phyloP scores from a whole-genome alignment of 805 yeast genomes.

The Candida boleticola region DNA sequence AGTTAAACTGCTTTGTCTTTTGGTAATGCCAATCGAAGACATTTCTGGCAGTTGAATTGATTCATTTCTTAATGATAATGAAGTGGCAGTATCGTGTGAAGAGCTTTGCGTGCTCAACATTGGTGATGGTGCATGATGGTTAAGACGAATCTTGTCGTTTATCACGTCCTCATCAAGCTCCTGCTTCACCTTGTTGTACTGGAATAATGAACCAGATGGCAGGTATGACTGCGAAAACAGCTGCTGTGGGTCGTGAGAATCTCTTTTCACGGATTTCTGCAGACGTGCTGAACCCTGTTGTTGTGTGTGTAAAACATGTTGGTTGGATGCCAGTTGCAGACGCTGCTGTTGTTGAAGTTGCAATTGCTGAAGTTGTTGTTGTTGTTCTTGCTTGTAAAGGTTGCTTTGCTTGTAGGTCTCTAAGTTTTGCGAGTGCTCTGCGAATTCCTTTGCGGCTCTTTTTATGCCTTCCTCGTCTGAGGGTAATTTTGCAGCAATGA shows the following conservation, averaged over 20 bases:
- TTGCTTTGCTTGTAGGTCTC: not conserved
- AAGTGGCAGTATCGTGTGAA: not conserved
- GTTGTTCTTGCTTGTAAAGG: not conserved
- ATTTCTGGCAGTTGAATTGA: not conserved
- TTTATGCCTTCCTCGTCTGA: slow-evolving; percentile 20
- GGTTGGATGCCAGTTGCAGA: not conserved
- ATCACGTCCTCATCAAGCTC: not conserved
- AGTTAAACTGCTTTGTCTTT: slow-evolving; percentile 7
- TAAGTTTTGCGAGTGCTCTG: slow-evolving; percentile 23
- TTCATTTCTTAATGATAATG: not conserved
- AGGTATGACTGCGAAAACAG: slow-evolving; percentile 1
- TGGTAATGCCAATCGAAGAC: not conserved
- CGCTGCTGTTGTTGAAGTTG: not conserved
- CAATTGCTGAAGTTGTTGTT: not conserved
- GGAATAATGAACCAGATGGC: slow-evolving; percentile 3
- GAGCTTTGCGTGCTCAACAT: not conserved
- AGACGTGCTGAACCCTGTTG: not conserved
- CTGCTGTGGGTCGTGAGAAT: not conserved
- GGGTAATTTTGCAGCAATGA: slow-evolving; percentile 37
- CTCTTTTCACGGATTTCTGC: not conserved
- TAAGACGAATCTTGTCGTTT: not conserved
- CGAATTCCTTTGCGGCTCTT: slow-evolving; percentile 29
- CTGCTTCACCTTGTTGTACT: not conserved
- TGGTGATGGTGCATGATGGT: not conserved
- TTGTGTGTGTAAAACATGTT: too few species aligned